Conservation (phyloP, 192 early-diverging fungal species). For the Gamsiella multidivaricata region DNA sequence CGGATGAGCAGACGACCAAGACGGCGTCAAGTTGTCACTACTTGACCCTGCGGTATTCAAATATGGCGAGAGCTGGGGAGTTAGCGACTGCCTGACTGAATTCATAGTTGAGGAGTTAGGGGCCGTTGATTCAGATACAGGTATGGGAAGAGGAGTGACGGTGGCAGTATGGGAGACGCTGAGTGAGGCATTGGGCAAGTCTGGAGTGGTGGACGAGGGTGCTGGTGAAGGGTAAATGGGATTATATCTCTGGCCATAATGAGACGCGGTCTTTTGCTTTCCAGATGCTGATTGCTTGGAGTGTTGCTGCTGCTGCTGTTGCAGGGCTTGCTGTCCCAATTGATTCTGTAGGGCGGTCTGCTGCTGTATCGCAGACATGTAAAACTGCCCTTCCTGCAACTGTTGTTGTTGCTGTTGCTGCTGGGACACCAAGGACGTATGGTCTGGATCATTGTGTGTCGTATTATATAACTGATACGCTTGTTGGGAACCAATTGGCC, state of each 20-base stretch:
- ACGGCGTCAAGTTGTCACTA: slow-evolving; percentile 18
- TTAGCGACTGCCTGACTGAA: slow-evolving; percentile 18
- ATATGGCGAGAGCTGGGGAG: slow-evolving; percentile 37
- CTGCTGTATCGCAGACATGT: slow-evolving; percentile 3
- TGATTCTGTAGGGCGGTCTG: slow-evolving; percentile 8
- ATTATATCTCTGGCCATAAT: slow-evolving; percentile 43
- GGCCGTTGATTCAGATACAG: slow-evolving; percentile 6
- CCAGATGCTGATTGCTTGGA: slow-evolving; percentile 7
- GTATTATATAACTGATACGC: background rate
- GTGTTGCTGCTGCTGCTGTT: slow-evolving; percentile 22
- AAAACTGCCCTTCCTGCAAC: slow-evolving; percentile 5
- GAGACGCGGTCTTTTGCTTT: slow-evolving; percentile 37
- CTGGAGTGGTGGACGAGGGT: slow-evolving; percentile 35
- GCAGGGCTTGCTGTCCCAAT: slow-evolving; percentile 12
- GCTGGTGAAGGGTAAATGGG: slow-evolving; percentile 48
- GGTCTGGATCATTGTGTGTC: background rate
- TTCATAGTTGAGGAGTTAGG: slow-evolving; percentile 6
- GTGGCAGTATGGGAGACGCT: slow-evolving; percentile 25
- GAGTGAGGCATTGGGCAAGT: slow-evolving; percentile 30
- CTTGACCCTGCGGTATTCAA: slow-evolving; percentile 2
- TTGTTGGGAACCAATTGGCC: background rate
- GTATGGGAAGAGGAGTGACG: slow-evolving; percentile 2
- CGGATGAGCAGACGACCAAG: slow-evolving; percentile 26
- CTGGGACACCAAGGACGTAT: background rate
- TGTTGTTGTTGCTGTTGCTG: slow-evolving; percentile 19